Conservation (phyloP, 306 rosid species). For the Vachellia pachyceras region DNA sequence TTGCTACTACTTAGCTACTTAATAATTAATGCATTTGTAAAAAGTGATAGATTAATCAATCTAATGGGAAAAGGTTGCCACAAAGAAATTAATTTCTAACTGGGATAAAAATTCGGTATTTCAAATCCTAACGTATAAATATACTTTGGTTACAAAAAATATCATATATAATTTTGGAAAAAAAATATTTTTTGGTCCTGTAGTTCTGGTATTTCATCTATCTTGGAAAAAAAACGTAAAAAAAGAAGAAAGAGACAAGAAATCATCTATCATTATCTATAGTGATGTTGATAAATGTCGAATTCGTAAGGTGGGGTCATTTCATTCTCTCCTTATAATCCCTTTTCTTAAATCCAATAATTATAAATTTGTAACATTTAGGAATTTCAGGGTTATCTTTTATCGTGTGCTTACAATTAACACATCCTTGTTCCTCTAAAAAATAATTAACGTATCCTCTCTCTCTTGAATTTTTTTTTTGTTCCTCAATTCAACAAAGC, state of each 20-base stretch:
- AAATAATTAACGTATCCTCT: not conserved
- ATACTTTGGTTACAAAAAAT: not conserved
- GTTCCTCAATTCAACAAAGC: conserved; percentile 36
- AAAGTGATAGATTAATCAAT: not conserved
- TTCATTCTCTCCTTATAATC: conserved; percentile 11
- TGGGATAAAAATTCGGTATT: not conserved
- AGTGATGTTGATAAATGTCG: not conserved
- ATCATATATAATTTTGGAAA: not conserved
- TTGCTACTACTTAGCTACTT: not conserved
- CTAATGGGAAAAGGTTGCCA: not conserved
- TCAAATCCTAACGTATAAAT: not conserved
- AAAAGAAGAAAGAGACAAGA: not conserved
- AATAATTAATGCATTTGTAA: not conserved
- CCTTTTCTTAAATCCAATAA: not conserved
- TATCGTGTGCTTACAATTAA: not conserved
- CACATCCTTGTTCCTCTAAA: not conserved
- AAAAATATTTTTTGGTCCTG: not conserved
- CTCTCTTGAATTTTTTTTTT: not conserved
- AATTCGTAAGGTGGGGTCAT: conserved; percentile 9
- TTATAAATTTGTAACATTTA: conserved; percentile 1
- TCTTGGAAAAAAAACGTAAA: not conserved
- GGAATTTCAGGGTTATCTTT: not conserved
- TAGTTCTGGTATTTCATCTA: not conserved
- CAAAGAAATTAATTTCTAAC: not conserved
- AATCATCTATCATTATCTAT: not conserved